Evolutionary conservation across 2,329 filamentous ascomycete genomes (phyloP), one percentile per base, ranked within the genome.

Genomic region (Salinomyces thailandicus): DNA sequence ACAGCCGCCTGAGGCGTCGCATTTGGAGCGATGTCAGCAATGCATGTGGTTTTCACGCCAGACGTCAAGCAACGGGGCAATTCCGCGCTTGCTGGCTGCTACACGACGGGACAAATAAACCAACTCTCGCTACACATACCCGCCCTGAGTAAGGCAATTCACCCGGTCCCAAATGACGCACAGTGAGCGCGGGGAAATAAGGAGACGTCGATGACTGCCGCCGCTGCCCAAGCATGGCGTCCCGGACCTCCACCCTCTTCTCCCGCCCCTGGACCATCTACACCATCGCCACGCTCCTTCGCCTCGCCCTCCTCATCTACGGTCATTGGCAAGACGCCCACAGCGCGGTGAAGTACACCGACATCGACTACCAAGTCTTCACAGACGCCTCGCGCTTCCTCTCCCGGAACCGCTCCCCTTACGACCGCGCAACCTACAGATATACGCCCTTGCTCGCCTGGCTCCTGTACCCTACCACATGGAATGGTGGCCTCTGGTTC

Each of bases 361-460:
- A 98, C 63, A 95, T 98, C 52, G 91, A 98, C 69, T 98, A 98
- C 63, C 78, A 86, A 47, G 91, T 98, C 59, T 98, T 98, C 68
- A 96, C 91, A 33, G 89, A 96, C 60, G 91, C 91, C 17, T 77
- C 91, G 2, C 81, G 83, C 46, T 89, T 82, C 61, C 66, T 85
- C 29, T 64, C 78, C 3, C 66, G 62, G n/a, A 74, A 74, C 3
- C 63, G 66, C 31, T 84, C 83, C 0, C 91, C 91, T 2, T 98
- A 98, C 59, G 72, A 74, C 27, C 77, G 91, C 36, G 89, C 91
- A 54, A 98, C 91, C 0, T 98, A 98, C 66, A 82, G 91, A 42
- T 98, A 98, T 67, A 96, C 91, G 18, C 91, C 91, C 0, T 68
- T 98, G 1, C 72, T 98, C 1, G 85, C 91, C 12, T 96, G 87